Percentiles rank a stretch among this genome's conserved stretches.
These are phyloP conservation scores for Gossypium australe DNA, from an alignment of 345 rosid species.

Conservation along the genomic window DNA sequence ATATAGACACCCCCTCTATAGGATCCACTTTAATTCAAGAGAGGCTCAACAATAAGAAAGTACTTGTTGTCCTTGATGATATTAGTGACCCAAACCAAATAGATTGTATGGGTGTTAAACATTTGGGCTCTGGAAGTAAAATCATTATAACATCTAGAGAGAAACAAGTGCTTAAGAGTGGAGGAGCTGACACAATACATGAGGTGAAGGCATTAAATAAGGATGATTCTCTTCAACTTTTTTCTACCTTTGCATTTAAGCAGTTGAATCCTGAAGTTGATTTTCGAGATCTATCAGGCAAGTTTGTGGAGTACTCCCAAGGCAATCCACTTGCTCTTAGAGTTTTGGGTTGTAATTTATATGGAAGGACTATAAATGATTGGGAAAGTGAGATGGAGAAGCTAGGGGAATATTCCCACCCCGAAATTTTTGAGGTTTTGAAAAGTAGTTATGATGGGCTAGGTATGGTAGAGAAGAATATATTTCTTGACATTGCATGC, in stretches of 20 bases:
- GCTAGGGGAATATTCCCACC: neutral
- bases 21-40: too few relatives aligned
- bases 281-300: neutral
- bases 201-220: neutral
- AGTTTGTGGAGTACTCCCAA: neutral
- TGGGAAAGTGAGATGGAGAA: neutral
- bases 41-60: too few relatives aligned
- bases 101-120: neutral
- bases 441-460: neutral
- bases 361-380: neutral
- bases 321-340: neutral
- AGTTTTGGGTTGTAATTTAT: neutral
- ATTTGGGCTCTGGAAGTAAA: neutral
- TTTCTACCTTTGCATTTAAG: constrained; percentile 5
- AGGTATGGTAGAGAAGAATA: neutral
- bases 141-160: neutral
- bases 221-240: neutral
- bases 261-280: neutral
- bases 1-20: too few relatives aligned
- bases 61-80: neutral
- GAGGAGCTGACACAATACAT: neutral
- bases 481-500: neutral
- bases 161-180: neutral
- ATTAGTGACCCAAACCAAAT: accelerated
- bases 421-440: neutral